Conservation (phyloP, 2,329 filamentous ascomycete genomes). For the Ascochyta koolunga region DNA sequence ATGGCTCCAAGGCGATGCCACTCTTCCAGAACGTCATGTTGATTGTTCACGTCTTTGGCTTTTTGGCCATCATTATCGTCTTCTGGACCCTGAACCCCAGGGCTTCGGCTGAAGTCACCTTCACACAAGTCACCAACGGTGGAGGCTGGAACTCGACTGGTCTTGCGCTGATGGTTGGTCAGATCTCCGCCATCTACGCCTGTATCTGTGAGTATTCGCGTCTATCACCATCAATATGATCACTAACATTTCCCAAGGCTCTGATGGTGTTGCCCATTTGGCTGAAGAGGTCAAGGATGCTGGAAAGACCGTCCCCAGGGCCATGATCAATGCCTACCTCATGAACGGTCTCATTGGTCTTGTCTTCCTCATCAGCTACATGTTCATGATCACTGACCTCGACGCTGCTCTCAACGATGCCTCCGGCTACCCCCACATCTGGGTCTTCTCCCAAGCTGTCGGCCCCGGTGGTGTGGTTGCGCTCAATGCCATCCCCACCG, state of each 20-base stretch:
- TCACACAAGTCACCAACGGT: conserved; percentile 45
- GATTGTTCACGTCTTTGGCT: conserved; percentile 52
- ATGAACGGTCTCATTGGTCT: conserved; percentile 48
- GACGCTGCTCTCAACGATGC: conserved; percentile 35
- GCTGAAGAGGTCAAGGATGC: conserved; percentile 53
- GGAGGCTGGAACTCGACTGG: conserved; percentile 50
- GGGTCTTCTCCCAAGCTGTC: conserved; percentile 41
- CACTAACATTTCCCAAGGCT: conserved; percentile 32
- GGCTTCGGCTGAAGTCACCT: conserved; percentile 36
- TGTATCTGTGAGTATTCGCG: conserved; percentile 36
- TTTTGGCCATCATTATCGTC: conserved; percentile 52
- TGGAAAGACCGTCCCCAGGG: conserved; percentile 48
- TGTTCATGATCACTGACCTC: conserved; percentile 44
- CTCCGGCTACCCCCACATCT: conserved; percentile 44
- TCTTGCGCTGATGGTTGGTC: conserved; percentile 49
- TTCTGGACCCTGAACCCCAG: conserved; percentile 45
- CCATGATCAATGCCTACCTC: conserved; percentile 51
- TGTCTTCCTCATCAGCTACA: conserved; percentile 41
- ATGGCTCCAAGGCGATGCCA: conserved; percentile 39
- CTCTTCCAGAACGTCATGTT: conserved; percentile 46
- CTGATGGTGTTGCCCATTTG: conserved; percentile 52
- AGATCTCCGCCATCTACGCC: conserved; percentile 47
- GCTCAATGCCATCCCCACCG: conserved; percentile 38
- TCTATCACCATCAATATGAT: not conserved
- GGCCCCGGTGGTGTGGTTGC: conserved; percentile 34